Conservation (phyloP, 495 filamentous ascomycete genomes). For the Hypoxylon subgilvum region DNA sequence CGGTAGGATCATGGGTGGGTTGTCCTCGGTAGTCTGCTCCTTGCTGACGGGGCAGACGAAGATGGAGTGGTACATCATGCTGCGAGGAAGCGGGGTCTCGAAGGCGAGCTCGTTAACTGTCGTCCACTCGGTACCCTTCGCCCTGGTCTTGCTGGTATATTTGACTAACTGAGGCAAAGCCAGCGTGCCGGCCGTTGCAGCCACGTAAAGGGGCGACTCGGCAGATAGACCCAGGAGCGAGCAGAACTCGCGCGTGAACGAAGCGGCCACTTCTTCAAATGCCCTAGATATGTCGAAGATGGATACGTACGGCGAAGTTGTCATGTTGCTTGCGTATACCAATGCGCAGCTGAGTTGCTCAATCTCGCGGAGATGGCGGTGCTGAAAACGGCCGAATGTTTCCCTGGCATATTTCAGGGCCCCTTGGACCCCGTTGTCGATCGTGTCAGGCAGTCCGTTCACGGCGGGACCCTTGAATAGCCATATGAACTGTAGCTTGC, state of each 20-base stretch:
- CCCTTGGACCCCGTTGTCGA: constrained; percentile 46
- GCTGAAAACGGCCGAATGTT: constrained; percentile 62
- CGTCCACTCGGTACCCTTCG: constrained; percentile 93
- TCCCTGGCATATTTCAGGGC: constrained; percentile 76
- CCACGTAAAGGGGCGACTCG: constrained; percentile 87
- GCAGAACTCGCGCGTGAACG: constrained; percentile 94
- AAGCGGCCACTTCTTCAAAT: constrained; percentile 79
- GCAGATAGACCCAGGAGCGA: constrained; percentile 85
- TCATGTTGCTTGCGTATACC: constrained; percentile 72
- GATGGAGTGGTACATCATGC: constrained; percentile 92
- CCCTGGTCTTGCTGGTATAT: constrained; percentile 77
- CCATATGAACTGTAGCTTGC: constrained; percentile 83
- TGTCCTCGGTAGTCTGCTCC: constrained; percentile 89
- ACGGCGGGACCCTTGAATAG: constrained; percentile 65
- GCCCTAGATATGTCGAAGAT: constrained; percentile 75
- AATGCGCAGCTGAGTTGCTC: constrained; percentile 78
- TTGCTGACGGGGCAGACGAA: constrained; percentile 98
- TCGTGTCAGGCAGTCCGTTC: constrained; percentile 54
- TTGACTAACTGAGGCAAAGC: constrained; percentile 86
- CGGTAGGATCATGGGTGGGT: constrained; percentile 97
- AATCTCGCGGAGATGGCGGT: constrained; percentile 74
- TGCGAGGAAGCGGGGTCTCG: constrained; percentile 84
- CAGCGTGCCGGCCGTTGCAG: constrained; percentile 88
- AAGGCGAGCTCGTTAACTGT: constrained; percentile 88
- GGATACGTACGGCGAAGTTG: constrained; percentile 71